Conservation (phyloP, 2,329 filamentous ascomycete genomes). For the Monilinia laxa region DNA sequence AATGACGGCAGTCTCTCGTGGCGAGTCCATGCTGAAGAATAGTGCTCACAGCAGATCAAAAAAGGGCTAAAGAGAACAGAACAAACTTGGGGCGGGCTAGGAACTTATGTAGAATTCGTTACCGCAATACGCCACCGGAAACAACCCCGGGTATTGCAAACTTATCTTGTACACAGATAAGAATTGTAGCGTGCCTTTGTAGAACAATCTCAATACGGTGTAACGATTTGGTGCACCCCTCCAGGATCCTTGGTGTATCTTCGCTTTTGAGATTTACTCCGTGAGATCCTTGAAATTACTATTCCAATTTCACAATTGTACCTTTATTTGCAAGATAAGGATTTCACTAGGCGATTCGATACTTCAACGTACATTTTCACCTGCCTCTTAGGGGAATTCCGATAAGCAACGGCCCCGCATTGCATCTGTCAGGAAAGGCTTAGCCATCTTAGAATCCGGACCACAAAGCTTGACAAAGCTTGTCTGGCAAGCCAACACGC, state of each 20-base stretch:
- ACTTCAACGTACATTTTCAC: background rate
- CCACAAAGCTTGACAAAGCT: constrained; percentile 9
- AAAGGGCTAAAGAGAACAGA: background rate
- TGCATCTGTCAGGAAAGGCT: constrained; percentile 13
- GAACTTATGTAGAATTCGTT: constrained; percentile 13
- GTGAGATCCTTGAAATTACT: background rate
- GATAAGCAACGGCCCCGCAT: constrained; percentile 3
- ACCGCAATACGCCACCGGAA: background rate
- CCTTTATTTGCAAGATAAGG: background rate
- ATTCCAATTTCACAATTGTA: background rate
- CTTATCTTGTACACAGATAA: constrained; percentile 5
- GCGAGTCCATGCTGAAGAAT: constrained; percentile 11
- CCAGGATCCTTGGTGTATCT: background rate
- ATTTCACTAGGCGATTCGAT: background rate
- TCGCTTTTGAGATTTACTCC: background rate
- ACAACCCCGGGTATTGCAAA: background rate
- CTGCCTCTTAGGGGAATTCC: constrained; percentile 4
- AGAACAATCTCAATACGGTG: background rate
- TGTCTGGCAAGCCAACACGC: background rate
- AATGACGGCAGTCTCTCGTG: constrained; percentile 11
- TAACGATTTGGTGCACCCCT: background rate
- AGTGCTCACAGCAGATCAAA: constrained; percentile 9
- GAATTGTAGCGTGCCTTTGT: constrained; percentile 4
- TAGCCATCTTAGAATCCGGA: background rate
- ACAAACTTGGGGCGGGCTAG: background rate